Evolutionary conservation across 805 yeast species (phyloP), one percentile per base, ranked within the genome.

Genomic region (Pichia kluyveri): DNA sequence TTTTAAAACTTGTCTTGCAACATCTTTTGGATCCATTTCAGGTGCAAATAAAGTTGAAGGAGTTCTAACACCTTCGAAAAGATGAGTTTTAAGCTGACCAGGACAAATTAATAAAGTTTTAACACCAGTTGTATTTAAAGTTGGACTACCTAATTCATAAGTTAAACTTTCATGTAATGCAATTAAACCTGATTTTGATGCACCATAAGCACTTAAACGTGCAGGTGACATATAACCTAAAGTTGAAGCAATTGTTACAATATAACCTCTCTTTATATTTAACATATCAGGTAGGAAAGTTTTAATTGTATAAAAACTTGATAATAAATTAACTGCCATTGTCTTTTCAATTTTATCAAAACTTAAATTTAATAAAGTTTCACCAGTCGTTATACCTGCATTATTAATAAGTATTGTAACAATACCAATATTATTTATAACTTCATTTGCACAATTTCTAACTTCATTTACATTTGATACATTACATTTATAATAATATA

Each of bases 171-270:
- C 95, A 61, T 90, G 97, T 40, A 89, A 66, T 0, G 91, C 89
- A 45, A 91, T 78, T 30, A 87, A 65, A 0, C 95, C 97, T 0
- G 95, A 82, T 61, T 91, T 91, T 15, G 95, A 77, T 0, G 97
- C 96, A 0, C 96, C 96, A 60, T 91, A 91, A 0, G 85, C 85
- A 41, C 82, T 69, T 49, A 87, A 70, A 23, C 83, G 71, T 10
- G 95, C 90, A 0, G 97, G 97, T 0, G 93, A 75, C 71, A 86
- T 73, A 53, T 83, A 81, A 0, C 96, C 97, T 47, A 91, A 69
- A 0, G 86, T 89, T 0, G 96, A 87, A 0, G 95, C 87, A 38
- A 91, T 70, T 3, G 89, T 86, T 32, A 90, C 80, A 19, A 91
- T 72, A 60, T 80, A 85, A 0, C 97, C 96, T 41, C 91, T 68